phyloP scores from a whole-genome alignment of 331 rosid species.

The Pyracantha coccinea region DNA sequence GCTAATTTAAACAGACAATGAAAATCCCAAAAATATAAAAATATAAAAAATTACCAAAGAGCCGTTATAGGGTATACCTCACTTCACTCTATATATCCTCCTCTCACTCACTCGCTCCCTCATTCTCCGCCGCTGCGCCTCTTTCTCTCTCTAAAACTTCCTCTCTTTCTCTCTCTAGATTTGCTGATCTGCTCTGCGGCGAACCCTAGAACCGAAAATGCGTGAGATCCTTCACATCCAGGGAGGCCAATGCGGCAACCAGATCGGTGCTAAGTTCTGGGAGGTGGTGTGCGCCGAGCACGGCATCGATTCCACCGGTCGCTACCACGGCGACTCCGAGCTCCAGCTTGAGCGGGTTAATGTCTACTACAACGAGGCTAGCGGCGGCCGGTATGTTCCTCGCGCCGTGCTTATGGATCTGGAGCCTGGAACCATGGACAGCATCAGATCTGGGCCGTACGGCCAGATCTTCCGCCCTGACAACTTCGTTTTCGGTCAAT shows the following conservation, averaged over 20 bases:
- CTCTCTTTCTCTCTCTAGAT: not conserved
- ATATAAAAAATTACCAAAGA: not conserved
- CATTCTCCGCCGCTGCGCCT: not conserved
- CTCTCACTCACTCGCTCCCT: not conserved
- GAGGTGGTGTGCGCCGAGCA: conserved; percentile 75
- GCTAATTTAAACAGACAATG: not conserved
- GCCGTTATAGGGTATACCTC: conserved; percentile 14
- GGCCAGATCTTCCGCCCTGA: conserved; percentile 76
- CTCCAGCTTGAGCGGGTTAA: conserved; percentile 72
- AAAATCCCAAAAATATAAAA: not conserved
- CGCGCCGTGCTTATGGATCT: conserved; percentile 82
- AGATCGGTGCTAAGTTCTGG: conserved; percentile 83
- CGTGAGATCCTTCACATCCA: conserved; percentile 83
- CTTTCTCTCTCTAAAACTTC: not conserved
- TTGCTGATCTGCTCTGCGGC: not conserved
- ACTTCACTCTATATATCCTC: not conserved
- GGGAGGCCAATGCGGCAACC: conserved; percentile 84
- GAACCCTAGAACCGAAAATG: conserved; percentile 22
- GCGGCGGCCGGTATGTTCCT: conserved; percentile 57
- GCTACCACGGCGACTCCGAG: conserved; percentile 51
- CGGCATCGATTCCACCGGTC: conserved; percentile 64
- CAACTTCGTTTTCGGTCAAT: conserved; percentile 67
- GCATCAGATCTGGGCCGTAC: conserved; percentile 59
- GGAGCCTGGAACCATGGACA: conserved; percentile 79
- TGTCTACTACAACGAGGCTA: conserved; percentile 73